Base-by-base conservation (phyloP, 2,329 filamentous ascomycete species). In the Aspergillus sp. region DNA sequence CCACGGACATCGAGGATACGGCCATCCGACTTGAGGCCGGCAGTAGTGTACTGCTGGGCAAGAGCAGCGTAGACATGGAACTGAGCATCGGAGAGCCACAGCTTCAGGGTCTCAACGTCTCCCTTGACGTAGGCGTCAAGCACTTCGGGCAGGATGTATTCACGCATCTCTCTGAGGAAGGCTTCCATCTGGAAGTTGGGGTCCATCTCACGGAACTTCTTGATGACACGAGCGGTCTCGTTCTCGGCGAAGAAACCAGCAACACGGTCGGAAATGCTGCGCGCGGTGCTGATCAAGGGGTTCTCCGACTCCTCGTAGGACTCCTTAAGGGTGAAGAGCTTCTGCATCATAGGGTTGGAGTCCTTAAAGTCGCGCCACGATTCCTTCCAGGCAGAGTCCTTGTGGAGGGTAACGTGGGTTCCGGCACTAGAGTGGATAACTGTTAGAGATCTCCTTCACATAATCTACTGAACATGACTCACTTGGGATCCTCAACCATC, bases 181-280 rank as follows among this genome's bases (percentile, higher is more conserved):
- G 92, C 91, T 78, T 99, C 95, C 68, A 97, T 86, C 75, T 97
- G 92, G 84, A 99, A 99, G 67, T 84, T 85, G 5, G 95, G 94
- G 70, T 99, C 95, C 87, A 98, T 97, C 70, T 93, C 87, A 50
- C 94, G 89, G 84, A 99, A 96, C 78, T 94, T 96, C 82, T 97
- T 98, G 81, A 98, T 96, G 38, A 99, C 95, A 85, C 89, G 90
- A 30, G 95, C 95, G 0, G 92, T 97, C 81, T 99, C 95, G 76
- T 98, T 99, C 78, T 99, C 95, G 63, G 95, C 95, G 68, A 99
- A 99, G 81, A 97, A 99, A 28, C 95, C 92, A 50, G 91, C 92
- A 41, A 99, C 88, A 60, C 90, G 87, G 76, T 99, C 95, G 32
- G 93, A 94, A 69, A 99, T 97, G 76, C 91, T 92, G 73, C 95